Conservation (phyloP, 2,329 filamentous ascomycete genomes). For the Pseudogymnoascus sp. region DNA sequence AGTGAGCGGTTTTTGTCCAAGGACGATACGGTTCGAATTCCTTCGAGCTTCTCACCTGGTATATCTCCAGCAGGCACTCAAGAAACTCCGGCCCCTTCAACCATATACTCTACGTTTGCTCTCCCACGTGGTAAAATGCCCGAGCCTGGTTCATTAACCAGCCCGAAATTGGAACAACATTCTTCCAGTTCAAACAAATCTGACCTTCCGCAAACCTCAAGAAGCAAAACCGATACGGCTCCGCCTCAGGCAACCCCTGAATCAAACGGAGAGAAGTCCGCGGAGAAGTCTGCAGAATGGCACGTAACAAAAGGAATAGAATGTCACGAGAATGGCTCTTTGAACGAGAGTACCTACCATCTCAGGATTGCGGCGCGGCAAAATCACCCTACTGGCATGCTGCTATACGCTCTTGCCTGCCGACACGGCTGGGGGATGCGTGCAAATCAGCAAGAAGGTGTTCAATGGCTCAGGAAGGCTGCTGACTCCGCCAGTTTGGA, state of each 20-base stretch:
- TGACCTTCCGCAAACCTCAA: conserved; percentile 20
- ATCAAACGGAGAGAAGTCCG: conserved; percentile 25
- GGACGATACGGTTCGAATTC: conserved; percentile 61
- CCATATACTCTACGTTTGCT: conserved; percentile 78
- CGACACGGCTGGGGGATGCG: conserved; percentile 98
- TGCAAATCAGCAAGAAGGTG: conserved; percentile 80
- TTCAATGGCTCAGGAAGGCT: conserved; percentile 86
- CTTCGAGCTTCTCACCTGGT: conserved; percentile 66
- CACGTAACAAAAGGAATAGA: conserved; percentile 87
- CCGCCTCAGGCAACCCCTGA: background rate
- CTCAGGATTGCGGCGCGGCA: conserved; percentile 80
- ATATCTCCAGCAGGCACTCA: conserved; percentile 50
- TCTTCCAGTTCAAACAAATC: conserved; percentile 16
- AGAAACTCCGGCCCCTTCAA: conserved; percentile 56
- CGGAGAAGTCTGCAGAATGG: conserved; percentile 74
- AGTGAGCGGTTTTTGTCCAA: conserved; percentile 59
- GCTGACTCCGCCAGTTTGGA: conserved; percentile 78
- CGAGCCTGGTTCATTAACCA: conserved; percentile 56
- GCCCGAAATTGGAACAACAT: background rate
- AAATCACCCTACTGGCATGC: conserved; percentile 87
- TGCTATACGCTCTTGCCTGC: conserved; percentile 89
- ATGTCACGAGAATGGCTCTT: conserved; percentile 76
- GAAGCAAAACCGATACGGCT: background rate
- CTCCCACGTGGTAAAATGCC: conserved; percentile 76
- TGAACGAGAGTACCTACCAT: conserved; percentile 95